phyloP scores from a whole-genome alignment of 306 rosid genomes.

The Cicer arietinum region DNA sequence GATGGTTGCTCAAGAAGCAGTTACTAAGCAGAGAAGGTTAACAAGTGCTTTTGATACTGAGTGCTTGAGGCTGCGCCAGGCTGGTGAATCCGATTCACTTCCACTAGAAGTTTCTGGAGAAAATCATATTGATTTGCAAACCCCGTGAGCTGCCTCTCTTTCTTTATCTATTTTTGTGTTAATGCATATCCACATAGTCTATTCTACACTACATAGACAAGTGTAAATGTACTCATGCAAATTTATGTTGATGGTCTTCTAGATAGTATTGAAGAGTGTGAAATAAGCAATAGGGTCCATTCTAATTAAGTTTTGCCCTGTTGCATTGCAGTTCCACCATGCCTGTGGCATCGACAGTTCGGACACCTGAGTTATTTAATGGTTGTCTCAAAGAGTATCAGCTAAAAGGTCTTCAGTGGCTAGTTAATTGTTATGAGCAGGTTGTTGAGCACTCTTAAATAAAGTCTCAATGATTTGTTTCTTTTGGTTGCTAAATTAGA shows the following conservation, averaged over 20 bases:
- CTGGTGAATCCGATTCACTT: conserved; percentile 70
- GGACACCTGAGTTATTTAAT: conserved; percentile 83
- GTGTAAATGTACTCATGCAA: conserved; percentile 20
- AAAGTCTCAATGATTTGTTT: conserved; percentile 21
- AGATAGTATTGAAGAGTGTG: conserved; percentile 38
- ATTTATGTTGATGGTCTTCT: conserved; percentile 11
- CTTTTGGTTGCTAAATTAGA: conserved; percentile 42
- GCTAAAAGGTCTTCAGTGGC: conserved; percentile 98
- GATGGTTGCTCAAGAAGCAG: conserved; percentile 99
- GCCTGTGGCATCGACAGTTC: conserved; percentile 99
- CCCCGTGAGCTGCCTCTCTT: conserved; percentile 70
- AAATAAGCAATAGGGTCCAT: conserved; percentile 33
- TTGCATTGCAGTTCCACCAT: conserved; percentile 84
- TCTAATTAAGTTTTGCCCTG: conserved; percentile 42
- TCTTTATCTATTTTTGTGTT: background rate
- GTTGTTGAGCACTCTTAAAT: conserved; percentile 53
- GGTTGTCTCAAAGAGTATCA: conserved; percentile 92
- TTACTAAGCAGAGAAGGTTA: conserved; percentile 82
- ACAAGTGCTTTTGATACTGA: conserved; percentile 88
- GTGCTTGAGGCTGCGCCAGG: conserved; percentile 81
- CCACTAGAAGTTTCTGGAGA: conserved; percentile 89
- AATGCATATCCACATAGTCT: background rate
- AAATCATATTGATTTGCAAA: conserved; percentile 83
- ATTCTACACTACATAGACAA: conserved; percentile 1
- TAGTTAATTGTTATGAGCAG: conserved; percentile 99